A percentile compares a stretch with the other conserved stretches of the same genome.
Evolutionary conservation across 345 rosid genomes (phyloP).

Genomic region (Diplotaxis tenuifolia): DNA sequence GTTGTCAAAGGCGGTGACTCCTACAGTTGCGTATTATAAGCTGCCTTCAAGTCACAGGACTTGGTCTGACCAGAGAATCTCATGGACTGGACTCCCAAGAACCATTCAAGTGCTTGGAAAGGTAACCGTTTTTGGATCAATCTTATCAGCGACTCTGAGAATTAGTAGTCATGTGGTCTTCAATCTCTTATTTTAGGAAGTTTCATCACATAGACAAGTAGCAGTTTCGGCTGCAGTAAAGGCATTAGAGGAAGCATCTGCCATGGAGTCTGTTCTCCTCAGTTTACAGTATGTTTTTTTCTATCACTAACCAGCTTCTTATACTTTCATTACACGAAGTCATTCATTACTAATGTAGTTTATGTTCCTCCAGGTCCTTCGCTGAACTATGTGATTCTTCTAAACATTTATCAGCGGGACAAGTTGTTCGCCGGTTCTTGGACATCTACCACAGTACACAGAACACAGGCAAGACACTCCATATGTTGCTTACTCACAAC

Average conservation of each 20-base stretch:
- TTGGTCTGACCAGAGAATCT: slow-evolving; percentile 37
- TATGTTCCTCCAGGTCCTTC: slow-evolving; percentile 35
- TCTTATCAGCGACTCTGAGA: background rate
- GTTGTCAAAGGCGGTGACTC: slow-evolving; percentile 23
- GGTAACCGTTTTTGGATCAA: slow-evolving; percentile 20
- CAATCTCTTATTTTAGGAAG: slow-evolving; percentile 36
- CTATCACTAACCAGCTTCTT: background rate
- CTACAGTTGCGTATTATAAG: slow-evolving; percentile 34
- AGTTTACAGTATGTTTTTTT: slow-evolving; percentile 41
- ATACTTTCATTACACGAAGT: background rate
- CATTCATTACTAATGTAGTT: background rate
- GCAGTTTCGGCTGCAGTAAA: slow-evolving; percentile 37
- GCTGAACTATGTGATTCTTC: slow-evolving; percentile 40
- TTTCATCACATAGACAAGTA: slow-evolving; percentile 9
- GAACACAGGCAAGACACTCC: slow-evolving; percentile 25
- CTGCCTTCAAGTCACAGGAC: slow-evolving; percentile 36
- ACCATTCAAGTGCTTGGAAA: slow-evolving; percentile 42
- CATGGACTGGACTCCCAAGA: slow-evolving; percentile 40
- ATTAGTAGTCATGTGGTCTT: slow-evolving; percentile 6
- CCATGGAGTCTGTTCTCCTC: slow-evolving; percentile 37
- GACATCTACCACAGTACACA: slow-evolving; percentile 42
- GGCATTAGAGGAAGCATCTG: slow-evolving; percentile 48
- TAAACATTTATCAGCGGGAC: slow-evolving; percentile 34
- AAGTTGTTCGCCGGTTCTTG: slow-evolving; percentile 40
- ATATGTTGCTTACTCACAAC: slow-evolving; percentile 32